Evolutionary conservation across 78 protist genomes (phyloP).

Genomic region (Carpediemonas membranifera): DNA sequence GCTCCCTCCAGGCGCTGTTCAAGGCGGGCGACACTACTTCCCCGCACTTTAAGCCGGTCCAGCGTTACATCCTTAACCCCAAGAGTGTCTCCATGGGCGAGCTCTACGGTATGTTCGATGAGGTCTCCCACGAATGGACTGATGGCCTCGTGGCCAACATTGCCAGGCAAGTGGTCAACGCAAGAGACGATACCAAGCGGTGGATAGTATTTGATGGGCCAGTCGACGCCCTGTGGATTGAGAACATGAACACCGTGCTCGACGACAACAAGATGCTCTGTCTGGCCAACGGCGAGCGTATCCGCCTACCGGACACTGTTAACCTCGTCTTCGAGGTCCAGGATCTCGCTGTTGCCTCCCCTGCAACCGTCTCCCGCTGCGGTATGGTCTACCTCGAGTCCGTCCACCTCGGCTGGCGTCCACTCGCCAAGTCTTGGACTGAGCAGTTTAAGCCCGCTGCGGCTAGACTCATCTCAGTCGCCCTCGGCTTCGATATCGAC

Average conservation of each 20-base stretch:
- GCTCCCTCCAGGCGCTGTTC: slow-evolving; percentile 13
- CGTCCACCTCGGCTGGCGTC: slow-evolving; percentile 38
- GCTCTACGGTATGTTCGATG: slow-evolving; percentile 61
- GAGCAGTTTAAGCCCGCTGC: too few relatives aligned
- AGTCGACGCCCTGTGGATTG: slow-evolving; percentile 78
- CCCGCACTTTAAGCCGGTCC: not conserved
- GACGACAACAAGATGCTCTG: slow-evolving; percentile 18
- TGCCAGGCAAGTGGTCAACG: not conserved
- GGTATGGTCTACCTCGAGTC: slow-evolving; percentile 70
- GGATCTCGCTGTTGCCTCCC: slow-evolving; percentile 67
- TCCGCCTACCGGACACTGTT: not conserved
- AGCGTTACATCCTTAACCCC: slow-evolving; percentile 44
- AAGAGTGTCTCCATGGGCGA: slow-evolving; percentile 56
- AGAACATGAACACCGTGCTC: slow-evolving; percentile 39
- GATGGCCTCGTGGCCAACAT: slow-evolving; percentile 49
- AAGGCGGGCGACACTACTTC: not conserved
- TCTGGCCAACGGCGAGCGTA: slow-evolving; percentile 11
- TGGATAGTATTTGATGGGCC: slow-evolving; percentile 77
- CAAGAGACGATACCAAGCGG: slow-evolving; percentile 12
- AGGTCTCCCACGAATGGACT: slow-evolving; percentile 56
- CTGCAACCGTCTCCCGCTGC: slow-evolving; percentile 71
- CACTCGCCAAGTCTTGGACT: slow-evolving; percentile 29
- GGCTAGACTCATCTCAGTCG: slow-evolving; percentile 12
- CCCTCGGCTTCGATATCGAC: slow-evolving; percentile 64
- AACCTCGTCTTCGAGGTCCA: slow-evolving; percentile 57